Conservation (phyloP, 78 protist genomes). For the Dictyostelium firmibasis region DNA sequence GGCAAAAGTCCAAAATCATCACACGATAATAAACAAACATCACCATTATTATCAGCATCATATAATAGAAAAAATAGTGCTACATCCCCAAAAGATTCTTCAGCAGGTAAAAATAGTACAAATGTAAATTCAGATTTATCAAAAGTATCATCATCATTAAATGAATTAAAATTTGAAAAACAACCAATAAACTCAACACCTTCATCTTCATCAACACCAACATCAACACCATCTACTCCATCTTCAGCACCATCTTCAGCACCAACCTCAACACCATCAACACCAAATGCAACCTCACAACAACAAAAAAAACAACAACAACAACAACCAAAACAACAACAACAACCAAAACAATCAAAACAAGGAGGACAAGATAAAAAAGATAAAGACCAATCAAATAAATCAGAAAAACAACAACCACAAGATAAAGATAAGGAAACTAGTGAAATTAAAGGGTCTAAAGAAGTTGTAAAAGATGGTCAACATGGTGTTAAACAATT, state of each 20-base stretch:
- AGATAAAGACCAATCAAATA: not conserved
- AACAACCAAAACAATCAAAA: conserved; percentile 12
- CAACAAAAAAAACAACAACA: not conserved
- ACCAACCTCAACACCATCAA: not conserved
- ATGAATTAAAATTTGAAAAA: not conserved
- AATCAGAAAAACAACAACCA: conserved; percentile 11
- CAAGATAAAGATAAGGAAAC: not conserved
- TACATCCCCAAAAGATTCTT: conserved; percentile 8
- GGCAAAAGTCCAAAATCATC: conserved; percentile 13
- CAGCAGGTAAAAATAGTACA: not conserved
- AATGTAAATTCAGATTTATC: not conserved
- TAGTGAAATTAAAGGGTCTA: not conserved
- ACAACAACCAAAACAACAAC: conserved; percentile 7
- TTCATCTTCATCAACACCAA: not conserved
- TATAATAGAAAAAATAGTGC: not conserved
- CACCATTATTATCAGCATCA: not conserved
- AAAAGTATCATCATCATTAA: not conserved
- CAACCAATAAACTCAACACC: not conserved
- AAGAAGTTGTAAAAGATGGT: not conserved
- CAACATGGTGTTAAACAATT: conserved; percentile 36
- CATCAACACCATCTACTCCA: not conserved
- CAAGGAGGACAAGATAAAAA: conserved; percentile 5
- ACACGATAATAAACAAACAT: not conserved
- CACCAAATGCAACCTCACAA: not conserved
- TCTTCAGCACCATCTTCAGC: not conserved